These are phyloP conservation scores for Colletotrichum sojae DNA, from an alignment of 2,329 filamentous ascomycete species.

Conservation along the genomic window DNA sequence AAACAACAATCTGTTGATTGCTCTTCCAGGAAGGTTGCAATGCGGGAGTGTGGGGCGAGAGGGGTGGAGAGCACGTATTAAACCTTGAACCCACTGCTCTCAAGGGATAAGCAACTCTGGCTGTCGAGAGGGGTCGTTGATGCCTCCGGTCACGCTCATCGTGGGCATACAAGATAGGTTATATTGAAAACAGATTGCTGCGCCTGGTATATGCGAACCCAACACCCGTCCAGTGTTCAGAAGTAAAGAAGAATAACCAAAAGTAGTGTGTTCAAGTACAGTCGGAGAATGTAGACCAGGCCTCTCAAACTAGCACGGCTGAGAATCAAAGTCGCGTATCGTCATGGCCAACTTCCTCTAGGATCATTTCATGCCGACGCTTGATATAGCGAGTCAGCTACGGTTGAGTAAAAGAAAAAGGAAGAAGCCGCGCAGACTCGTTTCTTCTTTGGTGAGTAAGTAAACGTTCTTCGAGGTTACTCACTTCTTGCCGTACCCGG, in stretches of 20 bases:
- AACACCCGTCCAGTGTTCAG: background rate
- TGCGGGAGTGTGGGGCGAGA: too few species aligned
- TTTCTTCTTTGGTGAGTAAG: background rate
- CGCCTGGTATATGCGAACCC: constrained; percentile 23
- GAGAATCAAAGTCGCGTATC: background rate
- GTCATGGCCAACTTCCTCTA: background rate
- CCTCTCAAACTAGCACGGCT: background rate
- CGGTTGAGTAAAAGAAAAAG: too few species aligned
- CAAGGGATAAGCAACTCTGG: too few species aligned
- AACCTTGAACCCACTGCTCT: too few species aligned
- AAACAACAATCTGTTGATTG: too few species aligned
- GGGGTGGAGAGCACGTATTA: too few species aligned
- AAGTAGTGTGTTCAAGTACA: background rate
- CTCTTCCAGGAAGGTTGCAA: too few species aligned
- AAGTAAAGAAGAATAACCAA: background rate
- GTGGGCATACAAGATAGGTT: too few species aligned
- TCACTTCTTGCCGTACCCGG: constrained; percentile 37
- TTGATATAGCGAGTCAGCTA: background rate
- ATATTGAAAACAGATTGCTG: constrained; percentile 1
- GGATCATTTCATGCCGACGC: constrained; percentile 20
- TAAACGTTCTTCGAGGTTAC: constrained; percentile 3
- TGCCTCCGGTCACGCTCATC: too few species aligned
- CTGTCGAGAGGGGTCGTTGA: too few species aligned
- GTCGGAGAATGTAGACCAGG: background rate
- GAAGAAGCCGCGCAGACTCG: too few species aligned